Evolutionary conservation across 305 asterid species (phyloP).

Genomic region (Solanum hybrid): DNA sequence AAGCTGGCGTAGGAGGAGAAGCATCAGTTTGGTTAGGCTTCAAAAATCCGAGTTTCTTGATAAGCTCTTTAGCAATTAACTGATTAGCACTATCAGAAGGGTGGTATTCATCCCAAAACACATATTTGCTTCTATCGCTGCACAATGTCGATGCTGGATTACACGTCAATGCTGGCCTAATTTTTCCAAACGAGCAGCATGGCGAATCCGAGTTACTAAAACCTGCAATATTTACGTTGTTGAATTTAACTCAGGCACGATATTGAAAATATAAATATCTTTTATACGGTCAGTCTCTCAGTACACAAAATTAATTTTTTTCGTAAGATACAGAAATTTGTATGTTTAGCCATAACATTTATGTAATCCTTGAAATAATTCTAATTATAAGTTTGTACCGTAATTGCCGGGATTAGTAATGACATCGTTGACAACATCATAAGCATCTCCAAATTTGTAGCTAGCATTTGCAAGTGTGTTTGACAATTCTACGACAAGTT

Average conservation of each 20-base stretch:
- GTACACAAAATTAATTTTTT: background rate
- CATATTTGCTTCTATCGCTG: slow-evolving; percentile 77
- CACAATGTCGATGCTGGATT: slow-evolving; percentile 64
- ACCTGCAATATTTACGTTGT: slow-evolving; percentile 26
- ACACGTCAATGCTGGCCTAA: slow-evolving; percentile 80
- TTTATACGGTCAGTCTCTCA: background rate
- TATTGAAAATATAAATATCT: background rate
- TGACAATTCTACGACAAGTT: slow-evolving; percentile 32
- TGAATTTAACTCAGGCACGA: background rate
- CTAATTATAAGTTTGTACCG: background rate
- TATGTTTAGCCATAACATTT: background rate
- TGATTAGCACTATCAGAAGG: slow-evolving; percentile 73
- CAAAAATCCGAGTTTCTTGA: slow-evolving; percentile 49
- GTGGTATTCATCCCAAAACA: slow-evolving; percentile 91
- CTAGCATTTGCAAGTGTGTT: slow-evolving; percentile 53
- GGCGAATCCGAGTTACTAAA: slow-evolving; percentile 72
- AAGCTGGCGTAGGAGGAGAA: slow-evolving; percentile 36
- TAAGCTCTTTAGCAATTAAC: slow-evolving; percentile 55
- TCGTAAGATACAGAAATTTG: background rate
- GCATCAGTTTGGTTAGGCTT: slow-evolving; percentile 13
- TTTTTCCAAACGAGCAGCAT: slow-evolving; percentile 76
- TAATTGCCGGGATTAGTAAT: slow-evolving; percentile 50
- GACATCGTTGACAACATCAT: slow-evolving; percentile 66
- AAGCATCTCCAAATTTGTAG: slow-evolving; percentile 69
- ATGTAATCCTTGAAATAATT: background rate